Evolutionary conservation across 805 yeast species (phyloP), one percentile per base, ranked within the genome.

Genomic region (Yarrowia sp.): DNA sequence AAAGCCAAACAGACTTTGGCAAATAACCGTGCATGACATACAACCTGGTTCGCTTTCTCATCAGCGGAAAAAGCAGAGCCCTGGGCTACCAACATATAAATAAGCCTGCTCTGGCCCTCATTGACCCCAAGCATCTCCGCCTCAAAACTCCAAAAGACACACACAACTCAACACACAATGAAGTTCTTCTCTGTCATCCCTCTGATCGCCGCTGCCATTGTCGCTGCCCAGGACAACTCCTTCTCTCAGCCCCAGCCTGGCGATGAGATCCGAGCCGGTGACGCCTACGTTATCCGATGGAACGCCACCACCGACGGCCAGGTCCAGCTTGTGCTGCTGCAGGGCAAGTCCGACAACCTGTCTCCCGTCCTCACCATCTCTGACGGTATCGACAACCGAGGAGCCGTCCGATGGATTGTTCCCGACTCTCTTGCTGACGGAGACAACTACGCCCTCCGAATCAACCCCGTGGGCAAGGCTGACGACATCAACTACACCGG

Each of bases 381-480:
- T 64, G 63, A 70, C 66, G 62, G 69, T 62, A 65, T 76, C 58
- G 66, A 72, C 61, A 77, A 77, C 74, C 72, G 71, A 60, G 80
- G 79, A 65, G 71, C 74, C 47, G 77, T 74, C 61, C 67, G 70
- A 57, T 77, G 80, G 80, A 66, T 68, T 38, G 71, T 77, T 42
- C 80, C 79, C 48, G 53, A 65, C 60, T 65, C 68, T 43, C 39
- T 76, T 36, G 32, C 66, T 47, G 64, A 72, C 41, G 79, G 78
- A 43, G 39, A 53, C 53, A 64, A 71, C 64, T 77, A 77, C 71
- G 74, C 76, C 33, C 66, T 77, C 47, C 73, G 71, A 70, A 76
- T 75, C 63, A 65, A 67, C 63, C 67, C 68, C 62, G 73, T 69
- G 45, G 71, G 71, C 61, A 70, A 69, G 67, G 62, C 71, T 36